Conservation (phyloP, 345 rosid species). For the Linum trigynum region DNA sequence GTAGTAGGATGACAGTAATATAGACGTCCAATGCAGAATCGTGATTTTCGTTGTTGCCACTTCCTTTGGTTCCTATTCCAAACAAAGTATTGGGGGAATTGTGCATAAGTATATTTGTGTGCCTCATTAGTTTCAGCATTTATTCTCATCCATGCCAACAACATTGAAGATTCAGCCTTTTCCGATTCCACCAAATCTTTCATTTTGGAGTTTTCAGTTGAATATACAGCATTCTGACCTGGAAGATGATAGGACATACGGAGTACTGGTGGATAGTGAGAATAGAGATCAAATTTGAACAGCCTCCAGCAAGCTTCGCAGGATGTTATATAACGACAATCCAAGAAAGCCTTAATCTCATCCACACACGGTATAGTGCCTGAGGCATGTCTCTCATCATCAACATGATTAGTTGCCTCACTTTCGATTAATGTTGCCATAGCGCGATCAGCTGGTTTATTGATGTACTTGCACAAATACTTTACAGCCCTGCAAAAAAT, state of each 20-base stretch:
- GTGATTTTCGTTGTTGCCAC: neutral
- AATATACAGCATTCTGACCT: neutral
- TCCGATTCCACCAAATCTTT: neutral
- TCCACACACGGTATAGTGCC: neutral
- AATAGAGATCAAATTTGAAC: slow-evolving; percentile 6
- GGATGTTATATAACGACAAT: slow-evolving; percentile 8
- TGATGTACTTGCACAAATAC: slow-evolving; percentile 3
- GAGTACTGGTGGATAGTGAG: neutral
- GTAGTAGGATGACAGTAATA: neutral
- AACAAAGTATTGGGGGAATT: slow-evolving; percentile 6
- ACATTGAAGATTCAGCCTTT: neutral
- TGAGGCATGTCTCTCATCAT: neutral
- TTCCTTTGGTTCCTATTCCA: neutral
- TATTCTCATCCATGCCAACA: slow-evolving; percentile 6
- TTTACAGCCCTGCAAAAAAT: neutral
- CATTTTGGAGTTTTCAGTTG: neutral
- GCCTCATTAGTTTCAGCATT: neutral
- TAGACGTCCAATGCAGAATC: neutral
- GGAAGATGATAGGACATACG: slow-evolving; percentile 1
- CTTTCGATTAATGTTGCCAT: neutral
- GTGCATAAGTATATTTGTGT: neutral
- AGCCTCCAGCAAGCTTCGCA: slow-evolving; percentile 14
- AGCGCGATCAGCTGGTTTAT: neutral
- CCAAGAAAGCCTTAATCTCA: slow-evolving; percentile 4
- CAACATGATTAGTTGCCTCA: neutral